Percentiles rank a stretch among this genome's conserved stretches.
phyloP scores from a whole-genome alignment of 257 asterid genomes.

The Salvia splendens region DNA sequence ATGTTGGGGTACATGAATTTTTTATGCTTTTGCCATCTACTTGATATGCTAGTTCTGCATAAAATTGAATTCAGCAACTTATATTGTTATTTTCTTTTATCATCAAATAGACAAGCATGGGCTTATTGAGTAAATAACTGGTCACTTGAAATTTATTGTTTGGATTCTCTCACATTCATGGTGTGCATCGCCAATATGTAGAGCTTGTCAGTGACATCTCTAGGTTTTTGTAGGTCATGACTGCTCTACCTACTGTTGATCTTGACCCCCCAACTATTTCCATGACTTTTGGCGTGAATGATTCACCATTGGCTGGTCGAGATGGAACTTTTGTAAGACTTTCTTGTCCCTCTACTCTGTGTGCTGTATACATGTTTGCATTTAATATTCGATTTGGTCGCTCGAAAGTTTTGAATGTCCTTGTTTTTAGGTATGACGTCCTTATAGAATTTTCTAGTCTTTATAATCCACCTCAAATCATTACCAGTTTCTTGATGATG shows the following conservation, averaged over 20 bases:
- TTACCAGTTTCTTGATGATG: conserved; percentile 24
- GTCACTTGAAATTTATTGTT: neutral
- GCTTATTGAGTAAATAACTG: conserved; percentile 16
- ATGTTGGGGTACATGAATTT: conserved; percentile 59
- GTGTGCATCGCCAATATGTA: conserved; percentile 16
- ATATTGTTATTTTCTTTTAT: neutral
- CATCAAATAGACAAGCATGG: conserved; percentile 9
- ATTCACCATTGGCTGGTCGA: conserved; percentile 97
- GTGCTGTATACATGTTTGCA: conserved; percentile 8
- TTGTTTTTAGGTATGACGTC: conserved; percentile 1
- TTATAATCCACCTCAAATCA: conserved; percentile 20
- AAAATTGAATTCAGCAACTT: conserved; percentile 15
- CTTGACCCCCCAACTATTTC: conserved; percentile 99
- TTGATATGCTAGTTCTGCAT: conserved; percentile 19
- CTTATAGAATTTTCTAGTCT: conserved; percentile 12
- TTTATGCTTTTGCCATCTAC: conserved; percentile 26
- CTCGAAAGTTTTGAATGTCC: neutral
- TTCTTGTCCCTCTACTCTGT: neutral
- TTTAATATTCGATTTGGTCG: conserved; percentile 12
- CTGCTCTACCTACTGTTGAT: conserved; percentile 85
- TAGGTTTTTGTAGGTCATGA: conserved; percentile 61
- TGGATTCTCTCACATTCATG: conserved; percentile 2
- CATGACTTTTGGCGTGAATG: conserved; percentile 98
- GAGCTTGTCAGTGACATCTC: conserved; percentile 30
- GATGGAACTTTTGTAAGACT: conserved; percentile 88